Percentiles rank a stretch among this genome's conserved stretches.
phyloP scores from a whole-genome alignment of 1,139 yeast genomes.

The Magnusiomyces ingens region DNA sequence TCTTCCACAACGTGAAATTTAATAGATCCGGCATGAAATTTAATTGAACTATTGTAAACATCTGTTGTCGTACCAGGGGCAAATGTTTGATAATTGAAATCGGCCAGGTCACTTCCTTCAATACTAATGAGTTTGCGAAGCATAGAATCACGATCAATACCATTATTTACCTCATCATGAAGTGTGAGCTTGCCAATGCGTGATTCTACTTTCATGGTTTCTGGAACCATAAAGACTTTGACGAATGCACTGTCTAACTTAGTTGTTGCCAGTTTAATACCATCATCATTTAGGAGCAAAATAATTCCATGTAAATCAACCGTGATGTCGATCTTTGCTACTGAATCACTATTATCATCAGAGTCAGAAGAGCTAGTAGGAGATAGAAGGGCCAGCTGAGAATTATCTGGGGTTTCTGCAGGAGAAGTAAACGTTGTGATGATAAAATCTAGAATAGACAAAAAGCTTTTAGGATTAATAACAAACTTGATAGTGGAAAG shows the following conservation, averaged over 20 bases:
- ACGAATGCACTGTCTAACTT: constrained; percentile 69
- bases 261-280: constrained; percentile 72
- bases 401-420: constrained; percentile 39
- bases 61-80: constrained; percentile 38
- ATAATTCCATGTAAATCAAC: constrained; percentile 69
- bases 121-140: constrained; percentile 66
- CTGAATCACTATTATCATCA: constrained; percentile 4
- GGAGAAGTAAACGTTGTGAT: constrained; percentile 82
- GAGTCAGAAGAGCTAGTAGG: not conserved
- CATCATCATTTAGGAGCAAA: constrained; percentile 74
- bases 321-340: constrained; percentile 52
- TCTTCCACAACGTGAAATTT: constrained; percentile 73
- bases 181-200: constrained; percentile 74
- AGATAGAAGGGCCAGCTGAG: not conserved
- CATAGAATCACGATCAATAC: constrained; percentile 51
- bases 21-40: constrained; percentile 68
- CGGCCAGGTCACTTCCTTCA: constrained; percentile 79
- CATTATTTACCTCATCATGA: constrained; percentile 67
- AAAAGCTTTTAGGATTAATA: constrained; percentile 66
- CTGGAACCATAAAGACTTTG: constrained; percentile 62
- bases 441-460: constrained; percentile 73
- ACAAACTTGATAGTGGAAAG: constrained; percentile 77
- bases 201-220: constrained; percentile 67
- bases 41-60: constrained; percentile 53
- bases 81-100: constrained; percentile 74